Conservation (phyloP, 176 grass and related monocot genomes). For the Aegilops sharonensis region DNA sequence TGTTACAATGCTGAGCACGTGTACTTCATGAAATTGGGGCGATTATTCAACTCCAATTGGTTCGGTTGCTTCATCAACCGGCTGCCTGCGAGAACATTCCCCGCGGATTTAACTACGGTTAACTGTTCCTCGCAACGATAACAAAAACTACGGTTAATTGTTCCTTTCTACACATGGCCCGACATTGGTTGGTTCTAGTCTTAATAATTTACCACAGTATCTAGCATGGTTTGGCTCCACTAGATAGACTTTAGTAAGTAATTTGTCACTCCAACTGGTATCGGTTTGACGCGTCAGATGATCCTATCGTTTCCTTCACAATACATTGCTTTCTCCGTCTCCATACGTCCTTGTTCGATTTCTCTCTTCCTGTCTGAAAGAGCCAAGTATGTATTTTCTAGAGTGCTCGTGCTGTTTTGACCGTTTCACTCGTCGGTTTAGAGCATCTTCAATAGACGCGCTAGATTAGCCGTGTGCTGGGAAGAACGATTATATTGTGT, state of each 20-base stretch:
- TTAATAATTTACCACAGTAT: neutral
- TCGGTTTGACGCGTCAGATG: neutral
- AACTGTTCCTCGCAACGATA: too few species aligned
- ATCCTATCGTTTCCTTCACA: neutral
- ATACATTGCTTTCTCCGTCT: neutral
- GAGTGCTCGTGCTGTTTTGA: neutral
- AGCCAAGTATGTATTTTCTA: too few species aligned
- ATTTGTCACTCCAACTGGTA: neutral
- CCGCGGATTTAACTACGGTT: too few species aligned
- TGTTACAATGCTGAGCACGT: neutral
- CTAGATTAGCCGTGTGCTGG: too few species aligned
- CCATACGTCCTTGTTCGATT: too few species aligned
- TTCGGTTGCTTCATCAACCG: neutral
- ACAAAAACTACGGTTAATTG: too few species aligned
- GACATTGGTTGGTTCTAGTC: neutral
- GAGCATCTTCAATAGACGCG: too few species aligned
- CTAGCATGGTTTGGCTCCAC: too few species aligned
- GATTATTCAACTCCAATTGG: neutral
- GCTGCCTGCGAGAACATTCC: neutral
- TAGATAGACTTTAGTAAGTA: too few species aligned
- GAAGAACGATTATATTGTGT: too few species aligned
- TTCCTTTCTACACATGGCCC: neutral
- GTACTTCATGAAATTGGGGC: neutral
- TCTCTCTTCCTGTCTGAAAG: too few species aligned
- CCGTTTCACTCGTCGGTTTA: too few species aligned